A percentile compares a stretch with the other conserved stretches of the same genome.
These are phyloP conservation scores for Lentinula guzmanii DNA, from an alignment of 768 basidiomycete genomes.

Conservation along the genomic window DNA sequence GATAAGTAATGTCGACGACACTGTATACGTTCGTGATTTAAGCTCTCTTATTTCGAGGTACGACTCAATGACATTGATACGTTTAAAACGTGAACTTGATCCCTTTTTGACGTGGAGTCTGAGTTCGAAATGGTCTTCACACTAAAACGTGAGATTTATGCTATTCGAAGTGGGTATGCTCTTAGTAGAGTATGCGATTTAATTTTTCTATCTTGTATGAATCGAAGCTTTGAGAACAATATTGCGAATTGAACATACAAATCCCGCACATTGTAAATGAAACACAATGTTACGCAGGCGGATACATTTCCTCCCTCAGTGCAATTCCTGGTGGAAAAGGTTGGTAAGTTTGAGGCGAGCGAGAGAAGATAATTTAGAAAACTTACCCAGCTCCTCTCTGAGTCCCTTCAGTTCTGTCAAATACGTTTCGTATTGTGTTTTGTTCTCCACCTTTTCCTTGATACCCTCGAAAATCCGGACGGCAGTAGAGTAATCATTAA, in stretches of 20 bases:
- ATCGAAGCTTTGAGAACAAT: neutral
- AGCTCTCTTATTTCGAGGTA: too few species aligned
- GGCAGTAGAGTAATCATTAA: slow-evolving; percentile 96
- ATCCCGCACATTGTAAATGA: slow-evolving; percentile 8
- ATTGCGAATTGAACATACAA: slow-evolving; percentile 16
- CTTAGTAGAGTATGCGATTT: neutral
- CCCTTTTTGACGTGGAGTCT: too few species aligned
- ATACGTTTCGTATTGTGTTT: slow-evolving; percentile 90
- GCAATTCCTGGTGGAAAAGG: slow-evolving; percentile 24
- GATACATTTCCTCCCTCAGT: slow-evolving; percentile 41
- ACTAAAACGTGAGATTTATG: too few species aligned
- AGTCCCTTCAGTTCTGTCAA: slow-evolving; percentile 84
- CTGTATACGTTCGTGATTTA: too few species aligned
- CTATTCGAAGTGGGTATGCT: too few species aligned
- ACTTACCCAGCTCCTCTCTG: slow-evolving; percentile 85
- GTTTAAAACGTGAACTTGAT: too few species aligned
- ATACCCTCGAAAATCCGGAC: slow-evolving; percentile 95
- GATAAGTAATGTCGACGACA: too few species aligned
- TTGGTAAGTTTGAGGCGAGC: neutral
- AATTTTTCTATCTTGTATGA: neutral
- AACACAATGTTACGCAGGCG: slow-evolving; percentile 18
- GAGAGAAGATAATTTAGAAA: neutral
- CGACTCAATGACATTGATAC: too few species aligned
- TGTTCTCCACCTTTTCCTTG: slow-evolving; percentile 97
- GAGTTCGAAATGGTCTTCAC: too few species aligned